Evolutionary conservation across 2,329 filamentous ascomycete species (phyloP).

Genomic region (Diaporthe caulivora): DNA sequence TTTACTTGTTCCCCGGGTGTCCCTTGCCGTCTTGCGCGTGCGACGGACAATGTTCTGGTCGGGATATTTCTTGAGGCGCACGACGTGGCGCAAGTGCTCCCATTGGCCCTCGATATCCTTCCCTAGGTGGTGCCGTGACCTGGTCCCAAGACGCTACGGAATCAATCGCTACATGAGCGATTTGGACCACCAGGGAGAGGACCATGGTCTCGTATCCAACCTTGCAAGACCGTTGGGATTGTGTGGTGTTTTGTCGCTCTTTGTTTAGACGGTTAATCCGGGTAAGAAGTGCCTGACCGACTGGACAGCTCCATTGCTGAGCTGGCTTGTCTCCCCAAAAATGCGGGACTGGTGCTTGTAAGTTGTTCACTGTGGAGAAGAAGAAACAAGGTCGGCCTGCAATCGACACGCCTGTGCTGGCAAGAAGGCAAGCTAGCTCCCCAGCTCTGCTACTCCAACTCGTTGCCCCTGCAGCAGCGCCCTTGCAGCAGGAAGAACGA

Average conservation of each 20-base stretch:
- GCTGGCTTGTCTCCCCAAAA: constrained; percentile 23
- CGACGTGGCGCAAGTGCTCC: background rate
- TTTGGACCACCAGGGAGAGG: no score
- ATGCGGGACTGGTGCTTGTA: background rate
- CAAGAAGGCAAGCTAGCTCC: background rate
- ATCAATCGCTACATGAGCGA: no score
- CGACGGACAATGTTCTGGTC: background rate
- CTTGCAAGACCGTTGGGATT: background rate
- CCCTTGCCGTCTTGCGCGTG: background rate
- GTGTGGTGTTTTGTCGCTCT: background rate
- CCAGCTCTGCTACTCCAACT: constrained; percentile 10
- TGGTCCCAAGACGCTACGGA: background rate
- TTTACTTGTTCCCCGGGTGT: background rate
- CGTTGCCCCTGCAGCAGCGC: background rate
- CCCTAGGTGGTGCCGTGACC: background rate
- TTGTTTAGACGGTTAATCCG: background rate
- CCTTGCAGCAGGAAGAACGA: background rate
- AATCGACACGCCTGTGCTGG: no score
- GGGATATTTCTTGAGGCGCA: background rate
- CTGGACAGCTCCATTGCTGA: constrained; percentile 13
- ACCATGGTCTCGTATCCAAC: background rate
- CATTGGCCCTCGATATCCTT: background rate
- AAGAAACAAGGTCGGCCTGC: background rate
- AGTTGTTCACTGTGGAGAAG: constrained; percentile 34
- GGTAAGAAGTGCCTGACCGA: background rate